Percentiles rank a stretch among this genome's conserved stretches.
Evolutionary conservation across 1,284 basidiomycete genomes (phyloP).

Genomic region (Rhodofomes roseus): DNA sequence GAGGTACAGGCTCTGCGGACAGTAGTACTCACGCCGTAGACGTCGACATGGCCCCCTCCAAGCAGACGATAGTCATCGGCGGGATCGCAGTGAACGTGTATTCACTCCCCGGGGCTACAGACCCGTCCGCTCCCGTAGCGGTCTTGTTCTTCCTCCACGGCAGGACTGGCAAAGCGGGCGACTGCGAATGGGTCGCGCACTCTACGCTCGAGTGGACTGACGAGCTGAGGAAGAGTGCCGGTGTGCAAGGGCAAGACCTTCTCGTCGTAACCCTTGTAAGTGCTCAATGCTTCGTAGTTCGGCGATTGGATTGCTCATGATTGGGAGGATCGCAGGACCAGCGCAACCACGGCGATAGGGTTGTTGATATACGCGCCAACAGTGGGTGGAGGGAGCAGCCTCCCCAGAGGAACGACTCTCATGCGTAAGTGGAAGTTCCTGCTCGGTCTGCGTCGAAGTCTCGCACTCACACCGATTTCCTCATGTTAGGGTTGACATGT

Average conservation of each 20-base stretch:
- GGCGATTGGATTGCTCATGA: background rate
- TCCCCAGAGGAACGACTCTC: constrained; percentile 49
- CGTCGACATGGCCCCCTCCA: constrained; percentile 11
- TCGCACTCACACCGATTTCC: background rate
- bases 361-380: constrained; percentile 51
- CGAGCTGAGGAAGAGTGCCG: constrained; percentile 21
- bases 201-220: constrained; percentile 22
- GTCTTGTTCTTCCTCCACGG: constrained; percentile 66
- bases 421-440: constrained; percentile 48
- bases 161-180: constrained; percentile 30
- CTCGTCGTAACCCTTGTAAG: constrained; percentile 57
- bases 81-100: constrained; percentile 45
- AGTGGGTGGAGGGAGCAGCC: constrained; percentile 49
- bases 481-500: constrained; percentile 75
- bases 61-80: constrained; percentile 36
- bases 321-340: constrained; percentile 53
- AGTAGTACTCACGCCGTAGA: background rate
- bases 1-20: too few relatives aligned
- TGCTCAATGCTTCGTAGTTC: background rate
- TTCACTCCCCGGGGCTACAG: constrained; percentile 23
- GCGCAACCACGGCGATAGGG: constrained; percentile 69
- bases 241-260: constrained; percentile 34
- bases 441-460: too few relatives aligned
- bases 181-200: constrained; percentile 28
- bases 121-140: constrained; percentile 33